Base-by-base conservation (phyloP, 495 filamentous ascomycete genomes). In the Penicillium manginii region DNA sequence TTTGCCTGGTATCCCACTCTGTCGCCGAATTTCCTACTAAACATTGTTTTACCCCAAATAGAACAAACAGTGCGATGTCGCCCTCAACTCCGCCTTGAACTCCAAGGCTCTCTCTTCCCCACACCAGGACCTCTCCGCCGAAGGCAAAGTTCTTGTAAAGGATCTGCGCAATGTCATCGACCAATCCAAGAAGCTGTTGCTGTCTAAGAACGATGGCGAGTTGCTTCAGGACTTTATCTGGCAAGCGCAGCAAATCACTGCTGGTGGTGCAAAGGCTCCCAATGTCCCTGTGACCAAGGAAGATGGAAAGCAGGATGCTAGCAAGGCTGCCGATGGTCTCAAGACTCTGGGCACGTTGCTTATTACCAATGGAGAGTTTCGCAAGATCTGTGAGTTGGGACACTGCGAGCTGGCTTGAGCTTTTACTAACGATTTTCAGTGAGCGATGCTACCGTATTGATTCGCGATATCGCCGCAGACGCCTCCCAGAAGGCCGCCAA, bases 201-300 rank as follows among this genome's bases (percentile, higher is more conserved):
- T 98, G 33, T 89, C 86, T 72, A 98, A 98, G 85, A 98, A 98
- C 67, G 84, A 97, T 31, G 94, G 93, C 61, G 91, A 98, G 64
- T 75, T 97, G 23, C 75, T 98, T 10, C 94, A 98, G 64, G 96
- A 98, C 59, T 98, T 98, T 73, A 91, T 97, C 78, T 98, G 88
- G 88, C 87, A 96, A 65, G 91, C 93, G 2, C 84, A 91, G 68
- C 83, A 89, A 37, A 85, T 96, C 37, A 66, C 64, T 37, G 75
- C 81, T n/a, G 87, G 80, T 52, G 73, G 83, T 50, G 79, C 87
- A 9, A 67, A 77, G 54, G 70, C 76, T 26, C 91, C 91, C 2
- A 74, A 74, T 50, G 81, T 85, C 2, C 88, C 92, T 0, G 62
- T 97, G 47, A 81, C 84, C 64, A 94, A 90, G 76, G 85, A 89